Conservation (phyloP, 192 early-diverging fungal species). For the Gryganskiella cystojenkinii region DNA sequence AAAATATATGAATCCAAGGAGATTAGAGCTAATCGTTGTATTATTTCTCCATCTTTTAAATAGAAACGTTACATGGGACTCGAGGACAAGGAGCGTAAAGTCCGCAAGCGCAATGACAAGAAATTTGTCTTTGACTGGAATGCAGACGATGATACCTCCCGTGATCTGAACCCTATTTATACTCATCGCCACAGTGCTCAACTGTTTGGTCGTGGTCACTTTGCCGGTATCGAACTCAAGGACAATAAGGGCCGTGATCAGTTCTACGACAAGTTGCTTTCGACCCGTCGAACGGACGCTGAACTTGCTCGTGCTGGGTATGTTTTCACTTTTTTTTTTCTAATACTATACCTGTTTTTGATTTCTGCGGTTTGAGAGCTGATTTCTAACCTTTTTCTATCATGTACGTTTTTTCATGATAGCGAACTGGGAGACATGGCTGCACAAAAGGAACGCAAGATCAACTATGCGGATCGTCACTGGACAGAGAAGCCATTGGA, state of each 20-base stretch:
- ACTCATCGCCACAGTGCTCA: slow-evolving; percentile 72
- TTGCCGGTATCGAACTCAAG: slow-evolving; percentile 87
- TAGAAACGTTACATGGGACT: slow-evolving; percentile 88
- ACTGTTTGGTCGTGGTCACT: slow-evolving; percentile 89
- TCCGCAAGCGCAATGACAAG: slow-evolving; percentile 89
- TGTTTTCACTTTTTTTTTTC: not conserved
- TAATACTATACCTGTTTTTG: not conserved
- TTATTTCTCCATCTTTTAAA: not conserved
- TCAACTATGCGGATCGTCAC: slow-evolving; percentile 90
- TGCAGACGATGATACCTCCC: slow-evolving; percentile 93
- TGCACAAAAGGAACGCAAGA: slow-evolving; percentile 71
- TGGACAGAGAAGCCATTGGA: slow-evolving; percentile 92
- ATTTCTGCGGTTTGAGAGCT: not conserved
- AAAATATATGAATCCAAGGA: not conserved
- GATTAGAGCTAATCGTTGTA: not conserved
- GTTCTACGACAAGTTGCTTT: slow-evolving; percentile 78
- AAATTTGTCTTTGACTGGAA: slow-evolving; percentile 99
- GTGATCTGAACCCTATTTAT: slow-evolving; percentile 93
- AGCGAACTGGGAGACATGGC: slow-evolving; percentile 74
- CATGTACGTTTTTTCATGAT: slow-evolving; percentile 3
- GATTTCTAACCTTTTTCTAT: not conserved
- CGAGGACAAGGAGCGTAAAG: slow-evolving; percentile 77
- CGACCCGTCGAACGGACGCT: slow-evolving; percentile 63
- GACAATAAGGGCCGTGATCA: slow-evolving; percentile 73
- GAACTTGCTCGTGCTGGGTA: slow-evolving; percentile 70